A percentile compares a stretch with the other conserved stretches of the same genome.
Evolutionary conservation across 805 yeast species (phyloP).

Genomic region (Zygosaccharomyces pseudorouxii): DNA sequence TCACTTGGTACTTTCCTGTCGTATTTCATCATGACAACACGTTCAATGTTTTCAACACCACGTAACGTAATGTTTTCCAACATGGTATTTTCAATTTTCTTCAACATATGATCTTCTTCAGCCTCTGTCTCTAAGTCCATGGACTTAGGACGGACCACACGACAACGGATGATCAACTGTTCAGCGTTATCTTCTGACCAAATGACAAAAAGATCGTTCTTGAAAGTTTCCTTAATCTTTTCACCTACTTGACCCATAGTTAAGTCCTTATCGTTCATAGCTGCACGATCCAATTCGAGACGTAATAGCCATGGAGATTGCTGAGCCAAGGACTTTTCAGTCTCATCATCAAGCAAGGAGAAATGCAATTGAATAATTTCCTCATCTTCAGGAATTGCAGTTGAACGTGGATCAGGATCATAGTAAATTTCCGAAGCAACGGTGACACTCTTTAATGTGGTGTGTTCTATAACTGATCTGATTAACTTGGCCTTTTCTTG

Average conservation of each 20-base stretch:
- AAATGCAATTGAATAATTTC: slow-evolving; percentile 97
- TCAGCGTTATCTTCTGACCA: slow-evolving; percentile 99
- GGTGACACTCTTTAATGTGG: slow-evolving; percentile 89
- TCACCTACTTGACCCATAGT: slow-evolving; percentile 98
- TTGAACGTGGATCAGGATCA: slow-evolving; percentile 96
- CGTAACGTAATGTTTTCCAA: slow-evolving; percentile 88
- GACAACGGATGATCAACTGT: slow-evolving; percentile 92
- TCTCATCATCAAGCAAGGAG: slow-evolving; percentile 96
- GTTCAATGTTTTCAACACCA: slow-evolving; percentile 91
- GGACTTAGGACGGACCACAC: slow-evolving; percentile 93
- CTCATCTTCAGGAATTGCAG: slow-evolving; percentile 94
- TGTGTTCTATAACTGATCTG: slow-evolving; percentile 96
- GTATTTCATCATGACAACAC: slow-evolving; percentile 77
- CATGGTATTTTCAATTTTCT: slow-evolving; percentile 94
- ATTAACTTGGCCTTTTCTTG: slow-evolving; percentile 92
- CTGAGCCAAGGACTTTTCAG: slow-evolving; percentile 86
- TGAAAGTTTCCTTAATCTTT: slow-evolving; percentile 86
- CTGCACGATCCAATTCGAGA: slow-evolving; percentile 95
- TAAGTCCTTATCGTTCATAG: slow-evolving; percentile 95
- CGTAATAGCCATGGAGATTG: slow-evolving; percentile 98
- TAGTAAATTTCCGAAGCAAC: slow-evolving; percentile 96
- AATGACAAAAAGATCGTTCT: slow-evolving; percentile 91
- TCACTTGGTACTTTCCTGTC: slow-evolving; percentile 67
- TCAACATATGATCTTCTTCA: slow-evolving; percentile 94
- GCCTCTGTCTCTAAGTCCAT: slow-evolving; percentile 91